Evolutionary conservation across 768 basidiomycete species (phyloP), one percentile per base, ranked within the genome.

Genomic region (Serendipita sp.): DNA sequence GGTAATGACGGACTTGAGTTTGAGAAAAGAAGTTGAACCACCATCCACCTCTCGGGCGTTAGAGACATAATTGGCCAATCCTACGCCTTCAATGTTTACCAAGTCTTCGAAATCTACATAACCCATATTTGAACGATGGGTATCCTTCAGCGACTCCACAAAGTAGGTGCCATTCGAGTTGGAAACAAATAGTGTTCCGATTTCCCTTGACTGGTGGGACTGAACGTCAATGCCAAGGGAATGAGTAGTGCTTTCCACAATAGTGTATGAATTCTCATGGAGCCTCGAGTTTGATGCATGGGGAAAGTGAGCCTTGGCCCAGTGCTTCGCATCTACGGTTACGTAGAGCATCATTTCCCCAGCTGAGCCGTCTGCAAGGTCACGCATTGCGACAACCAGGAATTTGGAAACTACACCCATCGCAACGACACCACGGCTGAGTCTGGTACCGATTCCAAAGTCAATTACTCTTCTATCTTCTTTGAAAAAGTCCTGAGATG

Each of bases 151-250:
- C 69, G 88, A 88, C 74, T 94, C 82, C 8, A 92, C 88, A 73
- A 98, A 99, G 74, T 84, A 94, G 13, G 93, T 96, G 2, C 96
- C 96, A 69, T 97, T 94, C 44, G 89, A 91, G 74, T 97, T 96
- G 75, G 87, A 89, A 64, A 95, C 87, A 77, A 97, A 99, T 13
- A 99, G 76, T 1, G 95, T 97, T 1, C 96, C 96, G 47, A 94
- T 82, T 8, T 77, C 73, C 64, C 76, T 76, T 2, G 76, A 72
- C 3, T 77, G 73, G 66, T 80, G 78, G 7, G 89, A 79, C 62
- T 95, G 83, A 53, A 98, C 94, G 71, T 99, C 96, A 45, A 99
- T 89, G 3, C 88, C 91, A 30, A 99, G 80, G 4, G 94, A 97
- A 72, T 97, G 92, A 0, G 86, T 85, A 7, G 92, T 94, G 2